These are phyloP conservation scores for Xylaria scruposa DNA, from an alignment of 495 filamentous ascomycete species.

Conservation along the genomic window DNA sequence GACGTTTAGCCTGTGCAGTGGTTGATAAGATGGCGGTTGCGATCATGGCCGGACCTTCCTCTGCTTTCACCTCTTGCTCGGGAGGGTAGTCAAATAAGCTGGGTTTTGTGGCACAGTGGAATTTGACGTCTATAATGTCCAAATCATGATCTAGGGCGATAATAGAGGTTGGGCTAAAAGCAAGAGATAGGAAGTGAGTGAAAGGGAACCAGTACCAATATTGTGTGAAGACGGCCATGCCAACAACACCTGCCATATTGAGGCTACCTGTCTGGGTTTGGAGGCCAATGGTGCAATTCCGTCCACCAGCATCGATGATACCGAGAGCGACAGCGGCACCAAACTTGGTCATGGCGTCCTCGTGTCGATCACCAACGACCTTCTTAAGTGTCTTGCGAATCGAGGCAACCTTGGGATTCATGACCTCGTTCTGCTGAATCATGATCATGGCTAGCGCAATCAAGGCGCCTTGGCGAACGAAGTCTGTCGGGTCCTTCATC, in stretches of 20 bases:
- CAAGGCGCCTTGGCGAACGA: constrained; percentile 96
- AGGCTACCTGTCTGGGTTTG: constrained; percentile 98
- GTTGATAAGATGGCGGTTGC: constrained; percentile 96
- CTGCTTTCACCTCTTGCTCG: constrained; percentile 90
- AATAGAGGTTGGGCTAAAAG: constrained; percentile 91
- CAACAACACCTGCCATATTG: constrained; percentile 96
- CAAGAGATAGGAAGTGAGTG: constrained; percentile 94
- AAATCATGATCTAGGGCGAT: constrained; percentile 93
- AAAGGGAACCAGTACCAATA: constrained; percentile 99
- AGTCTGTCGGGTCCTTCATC: constrained; percentile 99
- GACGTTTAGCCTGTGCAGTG: constrained; percentile 93
- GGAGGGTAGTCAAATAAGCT: constrained; percentile 98
- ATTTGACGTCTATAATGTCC: constrained; percentile 94
- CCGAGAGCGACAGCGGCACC: constrained; percentile 92
- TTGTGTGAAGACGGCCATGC: constrained; percentile 97
- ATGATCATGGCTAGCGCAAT: constrained; percentile 97
- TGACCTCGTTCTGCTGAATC: constrained; percentile 94
- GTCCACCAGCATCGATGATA: constrained; percentile 97
- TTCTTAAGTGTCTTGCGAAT: constrained; percentile 87
- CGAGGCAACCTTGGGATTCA: constrained; percentile 87
- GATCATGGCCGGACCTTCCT: constrained; percentile 92
- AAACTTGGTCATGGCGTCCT: constrained; percentile 99
- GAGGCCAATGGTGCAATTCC: constrained; percentile 97
- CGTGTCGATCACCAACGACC: constrained; percentile 91
- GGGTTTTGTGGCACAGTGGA: constrained; percentile 90